A percentile compares a stretch with the other conserved stretches of the same genome.
These are phyloP conservation scores for Tolypocladium guangdongense DNA, from an alignment of 2,329 filamentous ascomycete genomes.

Conservation along the genomic window DNA sequence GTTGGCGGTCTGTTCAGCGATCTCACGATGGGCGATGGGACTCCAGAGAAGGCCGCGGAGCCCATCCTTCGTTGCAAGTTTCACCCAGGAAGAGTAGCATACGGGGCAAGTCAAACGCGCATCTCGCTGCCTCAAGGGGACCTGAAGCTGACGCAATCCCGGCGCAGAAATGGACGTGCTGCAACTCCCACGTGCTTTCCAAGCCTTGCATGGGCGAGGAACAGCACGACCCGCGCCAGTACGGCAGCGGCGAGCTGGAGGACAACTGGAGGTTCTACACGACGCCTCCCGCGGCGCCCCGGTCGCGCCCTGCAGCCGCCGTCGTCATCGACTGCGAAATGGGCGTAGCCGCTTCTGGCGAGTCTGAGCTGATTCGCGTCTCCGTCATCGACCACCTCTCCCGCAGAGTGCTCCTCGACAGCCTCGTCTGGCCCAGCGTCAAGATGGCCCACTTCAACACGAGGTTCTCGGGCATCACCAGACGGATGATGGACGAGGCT, in stretches of 20 bases:
- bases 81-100: slow-evolving; percentile 16
- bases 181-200: slow-evolving; percentile 9
- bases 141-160: background rate
- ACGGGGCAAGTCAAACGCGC: slow-evolving; percentile 12
- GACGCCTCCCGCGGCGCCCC: slow-evolving; percentile 6
- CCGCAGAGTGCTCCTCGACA: slow-evolving; percentile 35
- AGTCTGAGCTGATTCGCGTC: slow-evolving; percentile 40
- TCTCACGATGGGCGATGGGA: background rate
- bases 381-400: slow-evolving; percentile 41
- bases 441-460: slow-evolving; percentile 38
- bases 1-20: background rate
- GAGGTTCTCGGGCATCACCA: slow-evolving; percentile 35
- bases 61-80: slow-evolving; percentile 12
- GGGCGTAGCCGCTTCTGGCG: slow-evolving; percentile 31
- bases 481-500: slow-evolving; percentile 24
- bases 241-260: slow-evolving; percentile 14
- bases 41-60: background rate
- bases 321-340: slow-evolving; percentile 47
- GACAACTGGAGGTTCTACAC: slow-evolving; percentile 14
- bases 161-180: slow-evolving; percentile 20
- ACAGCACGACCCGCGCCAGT: slow-evolving; percentile 13
- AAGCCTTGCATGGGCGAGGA: slow-evolving; percentile 14
- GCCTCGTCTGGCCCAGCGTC: slow-evolving; percentile 35
- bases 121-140: background rate
- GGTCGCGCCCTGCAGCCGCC: slow-evolving; percentile 6